Conservation (phyloP, 305 asterid species). For the Euphrasia arctica region DNA sequence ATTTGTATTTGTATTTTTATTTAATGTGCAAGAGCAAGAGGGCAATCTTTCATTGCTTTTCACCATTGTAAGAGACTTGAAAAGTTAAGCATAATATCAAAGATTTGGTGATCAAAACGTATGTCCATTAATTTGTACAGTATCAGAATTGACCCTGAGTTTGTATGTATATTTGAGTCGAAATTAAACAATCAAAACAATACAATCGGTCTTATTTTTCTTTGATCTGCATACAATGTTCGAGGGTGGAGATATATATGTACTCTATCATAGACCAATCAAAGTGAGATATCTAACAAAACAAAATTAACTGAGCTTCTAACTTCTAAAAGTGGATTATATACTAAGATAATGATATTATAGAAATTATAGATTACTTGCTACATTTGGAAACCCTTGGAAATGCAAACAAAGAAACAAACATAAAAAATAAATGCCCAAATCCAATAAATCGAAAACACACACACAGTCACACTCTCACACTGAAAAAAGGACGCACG, state of each 20-base stretch:
- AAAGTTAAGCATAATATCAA: slow-evolving; percentile 11
- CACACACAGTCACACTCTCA: slow-evolving; percentile 16
- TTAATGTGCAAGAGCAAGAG: slow-evolving; percentile 3
- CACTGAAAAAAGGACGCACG: slow-evolving; percentile 15
- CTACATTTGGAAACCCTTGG: not conserved
- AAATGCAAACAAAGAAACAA: not conserved
- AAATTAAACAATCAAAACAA: no score
- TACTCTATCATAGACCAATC: no score
- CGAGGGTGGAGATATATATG: no score
- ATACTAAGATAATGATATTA: no score
- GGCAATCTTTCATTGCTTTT: slow-evolving; percentile 39
- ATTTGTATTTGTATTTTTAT: slow-evolving; percentile 24
- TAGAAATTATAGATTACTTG: not conserved
- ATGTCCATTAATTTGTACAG: not conserved
- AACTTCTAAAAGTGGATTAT: not conserved
- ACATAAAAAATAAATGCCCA: not conserved
- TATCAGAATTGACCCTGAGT: no score
- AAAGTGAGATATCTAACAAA: no score
- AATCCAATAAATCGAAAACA: slow-evolving; percentile 8
- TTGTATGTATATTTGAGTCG: no score
- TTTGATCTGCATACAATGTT: no score
- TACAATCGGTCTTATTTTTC: no score
- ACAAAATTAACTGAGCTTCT: not conserved
- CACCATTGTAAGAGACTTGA: slow-evolving; percentile 27
- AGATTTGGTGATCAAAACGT: slow-evolving; percentile 4